Evolutionary conservation across 495 filamentous ascomycete genomes (phyloP), one percentile per base, ranked within the genome.

Genomic region (Neurospora sp.): DNA sequence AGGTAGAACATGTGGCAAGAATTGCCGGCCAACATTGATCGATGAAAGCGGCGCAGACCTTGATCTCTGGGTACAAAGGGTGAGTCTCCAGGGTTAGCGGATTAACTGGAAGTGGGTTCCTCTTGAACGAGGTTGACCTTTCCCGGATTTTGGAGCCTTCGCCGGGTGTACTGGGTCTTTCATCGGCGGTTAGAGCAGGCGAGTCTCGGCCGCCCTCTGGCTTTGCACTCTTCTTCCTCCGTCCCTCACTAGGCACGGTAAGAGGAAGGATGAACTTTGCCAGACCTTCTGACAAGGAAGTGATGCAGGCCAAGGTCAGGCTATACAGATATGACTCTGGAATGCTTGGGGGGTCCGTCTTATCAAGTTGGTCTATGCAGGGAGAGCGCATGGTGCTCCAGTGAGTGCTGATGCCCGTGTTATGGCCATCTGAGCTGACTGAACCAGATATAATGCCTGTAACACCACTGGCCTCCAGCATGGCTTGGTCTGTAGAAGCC

Each of bases 271-370:
- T 90, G 76, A 96, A 96, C 77, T 93, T 96, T 27, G 95, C 96
- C 35, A 99, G 86, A 9, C 93, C 93, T 78, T 99, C 96, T 1
- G 95, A 94, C 73, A 99, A 87, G 3, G 87, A 90, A 71, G 90
- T 93, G 70, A 99, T 89, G 80, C 96, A 98, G 2, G 91, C 91
- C 16, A 99, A 84, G 8, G 93, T 93, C 17, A 99, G 86, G 75
- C 91, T 91, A 81, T 99, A 97, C 38, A 97, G 87, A 77, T 99
- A 99, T 0, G 96, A 96, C 70, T 97, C 94, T 1, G 96, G 96
- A 48, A 96, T 87, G 9, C 81, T 71, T 4, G 95, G 93, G 5
- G 96, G 86, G 40, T 98, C 95, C 3, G 89, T 85, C 79, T 99
- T 99, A 82, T 99, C 96, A 12, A 98, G 87, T 69, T 97, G 91